Evolutionary conservation across 2,329 filamentous ascomycete genomes (phyloP).

Genomic region (Aureobasidium pullulans): DNA sequence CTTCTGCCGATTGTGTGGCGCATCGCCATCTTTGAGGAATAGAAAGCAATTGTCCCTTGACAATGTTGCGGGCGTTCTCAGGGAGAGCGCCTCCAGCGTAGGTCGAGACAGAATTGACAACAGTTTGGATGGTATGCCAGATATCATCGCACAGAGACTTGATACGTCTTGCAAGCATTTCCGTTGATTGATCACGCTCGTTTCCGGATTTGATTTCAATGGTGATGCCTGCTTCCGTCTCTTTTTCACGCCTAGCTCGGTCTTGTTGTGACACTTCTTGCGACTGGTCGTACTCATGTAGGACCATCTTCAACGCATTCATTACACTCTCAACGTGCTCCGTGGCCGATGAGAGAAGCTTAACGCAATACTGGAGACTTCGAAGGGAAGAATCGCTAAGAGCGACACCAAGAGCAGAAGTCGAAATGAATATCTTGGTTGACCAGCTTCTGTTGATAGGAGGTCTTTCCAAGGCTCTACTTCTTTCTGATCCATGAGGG

Average conservation of each 20-base stretch:
- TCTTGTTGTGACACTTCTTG: slow-evolving; percentile 16
- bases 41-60: slow-evolving; percentile 75
- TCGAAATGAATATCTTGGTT: slow-evolving; percentile 76
- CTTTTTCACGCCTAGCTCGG: slow-evolving; percentile 17
- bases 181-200: slow-evolving; percentile 30
- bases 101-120: slow-evolving; percentile 76
- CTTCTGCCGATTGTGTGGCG: slow-evolving; percentile 39
- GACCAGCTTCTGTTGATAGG: slow-evolving; percentile 56
- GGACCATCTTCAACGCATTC: slow-evolving; percentile 61
- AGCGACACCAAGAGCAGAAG: slow-evolving; percentile 81
- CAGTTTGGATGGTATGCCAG: slow-evolving; percentile 57
- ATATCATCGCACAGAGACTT: slow-evolving; percentile 51
- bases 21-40: slow-evolving; percentile 76
- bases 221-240: slow-evolving; percentile 18
- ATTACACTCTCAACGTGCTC: slow-evolving; percentile 72
- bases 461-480: slow-evolving; percentile 21
- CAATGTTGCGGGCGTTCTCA: slow-evolving; percentile 76
- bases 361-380: slow-evolving; percentile 76
- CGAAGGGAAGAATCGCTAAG: slow-evolving; percentile 83
- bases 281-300: slow-evolving; percentile 68
- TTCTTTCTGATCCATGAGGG: slow-evolving; percentile 22
- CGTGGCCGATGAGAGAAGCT: slow-evolving; percentile 74
- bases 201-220: neutral
- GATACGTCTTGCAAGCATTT: slow-evolving; percentile 68
- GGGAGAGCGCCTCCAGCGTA: slow-evolving; percentile 89